Evolutionary conservation across 257 asterid genomes (phyloP), one percentile per base, ranked within the genome.

Genomic region (Orobanche coerulescens): DNA sequence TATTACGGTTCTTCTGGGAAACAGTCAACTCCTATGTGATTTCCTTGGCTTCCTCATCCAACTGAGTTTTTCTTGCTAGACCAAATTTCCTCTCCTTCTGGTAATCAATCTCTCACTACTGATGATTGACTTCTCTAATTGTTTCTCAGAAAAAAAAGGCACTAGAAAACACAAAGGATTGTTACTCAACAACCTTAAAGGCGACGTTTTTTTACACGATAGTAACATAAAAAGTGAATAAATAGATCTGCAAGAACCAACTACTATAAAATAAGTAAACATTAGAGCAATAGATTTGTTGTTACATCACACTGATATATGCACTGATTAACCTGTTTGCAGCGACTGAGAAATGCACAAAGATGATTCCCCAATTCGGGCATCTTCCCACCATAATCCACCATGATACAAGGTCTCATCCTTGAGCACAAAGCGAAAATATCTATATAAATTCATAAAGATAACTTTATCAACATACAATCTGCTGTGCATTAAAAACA

Each of bases 351-450:
- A 70, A 87, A 85, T 30, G 84, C 78, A 75, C 82, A 79, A 42
- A 90, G 95, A 24, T 69, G 77, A 57, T 87, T 80, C 46, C 80
- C 87, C 78, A 90, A 69, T 75, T 90, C 96, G 7, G 97, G 97
- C 95, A 90, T 83, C 84, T 80, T 90, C 33, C 97, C 97, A 24
- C 97, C 97, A 71, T 90, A 90, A 66, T 90, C 97, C 55, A 90
- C 91, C 97, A 90, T 84, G 64, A 90, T 65, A 70, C 83, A 91
- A 24, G 95, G 89, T 65, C 97, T 84, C 94, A 87, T 80, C 75
- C 80, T 80, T 15, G 94, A 76, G 75, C 81, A 79, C 75, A 90
- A 79, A 22, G 96, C 95, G 74, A 87, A 63, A 36, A 81, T 70
- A 78, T 90, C 97, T 80, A 78, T 33, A 69, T 59, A 55, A 16